These are phyloP conservation scores for Massariosphaeria phaeospora DNA, from an alignment of 495 filamentous ascomycete genomes.

Conservation along the genomic window DNA sequence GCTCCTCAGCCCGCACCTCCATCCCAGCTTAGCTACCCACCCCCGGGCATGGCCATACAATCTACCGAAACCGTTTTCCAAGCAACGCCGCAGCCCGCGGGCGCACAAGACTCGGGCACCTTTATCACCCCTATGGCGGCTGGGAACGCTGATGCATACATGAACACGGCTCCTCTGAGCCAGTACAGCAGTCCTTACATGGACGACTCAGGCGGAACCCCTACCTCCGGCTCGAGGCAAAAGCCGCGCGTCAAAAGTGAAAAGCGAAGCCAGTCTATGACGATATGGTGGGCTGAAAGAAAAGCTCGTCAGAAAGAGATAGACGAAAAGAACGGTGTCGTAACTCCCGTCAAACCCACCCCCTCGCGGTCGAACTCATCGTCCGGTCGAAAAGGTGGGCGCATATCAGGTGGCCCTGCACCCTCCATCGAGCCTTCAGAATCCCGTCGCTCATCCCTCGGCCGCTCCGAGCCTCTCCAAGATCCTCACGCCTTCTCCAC, in stretches of 20 bases:
- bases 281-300: slow-evolving; percentile 40
- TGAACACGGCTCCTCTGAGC: slow-evolving; percentile 26
- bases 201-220: slow-evolving; percentile 11
- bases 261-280: slow-evolving; percentile 37
- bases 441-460: neutral
- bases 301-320: slow-evolving; percentile 31
- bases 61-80: slow-evolving; percentile 24
- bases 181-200: slow-evolving; percentile 14
- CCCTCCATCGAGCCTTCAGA: neutral
- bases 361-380: neutral
- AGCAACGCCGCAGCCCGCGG: slow-evolving; percentile 23
- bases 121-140: neutral
- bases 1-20: slow-evolving; percentile 10
- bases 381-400: neutral
- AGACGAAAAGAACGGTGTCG: slow-evolving; percentile 10
- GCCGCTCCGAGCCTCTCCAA: neutral
- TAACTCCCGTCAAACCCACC: neutral
- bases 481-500: neutral
- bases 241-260: slow-evolving; percentile 37
- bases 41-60: neutral
- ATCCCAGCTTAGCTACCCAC: neutral
- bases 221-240: slow-evolving; percentile 12
- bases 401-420: neutral
- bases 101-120: slow-evolving; percentile 1
- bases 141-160: slow-evolving; percentile 17